Base-by-base conservation (phyloP, 495 filamentous ascomycete species). In the Aspergillus cristatus region DNA sequence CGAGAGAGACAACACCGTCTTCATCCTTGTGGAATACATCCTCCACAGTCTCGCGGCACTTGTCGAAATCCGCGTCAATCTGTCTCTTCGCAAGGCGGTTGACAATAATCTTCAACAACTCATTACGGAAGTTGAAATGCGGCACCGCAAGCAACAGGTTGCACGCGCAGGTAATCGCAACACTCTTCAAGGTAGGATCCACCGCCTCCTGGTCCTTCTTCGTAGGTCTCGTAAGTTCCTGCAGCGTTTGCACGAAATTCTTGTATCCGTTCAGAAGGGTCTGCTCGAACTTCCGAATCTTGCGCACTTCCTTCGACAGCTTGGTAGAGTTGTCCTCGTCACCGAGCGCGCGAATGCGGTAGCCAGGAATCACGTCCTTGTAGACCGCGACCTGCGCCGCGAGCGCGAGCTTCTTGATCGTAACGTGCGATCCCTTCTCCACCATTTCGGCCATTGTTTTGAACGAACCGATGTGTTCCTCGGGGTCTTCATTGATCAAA, bases 341-440 rank as follows among this genome's bases (percentile, higher is more conserved):
- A 2, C 70, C 70, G 5, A 84, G 59, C 14, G 88, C 86, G 14
- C 91, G 81, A 58, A 97, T 97, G 25, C 91, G 73, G 48, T 97
- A 98, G 6, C 90, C 91, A 0, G 91, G 91, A 32, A 98, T 95
- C 29, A 95, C 71, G 64, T 97, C 89, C 55, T 88, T 93, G 61
- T 86, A 98, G n/a, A 96, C 73, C 6, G 89, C 79, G 53, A 89
- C 69, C 58, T 94, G 88, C 14, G 88, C 82, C 12, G 78, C 84
- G 17, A 98, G 58, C 15, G 81, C 83, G 35, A 98, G 68, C 51
- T 86, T 91, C 63, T 82, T 78, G 49, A 97, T 79, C 5, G 82
- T 79, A 22, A 73, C 55, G 41, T 88, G 81, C 6, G 66, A 53
- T n/a, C 47, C 44, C 10, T 59, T 58, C 30, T 80, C 68, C 24